Base-by-base conservation (phyloP, 495 filamentous ascomycete genomes). In the Xanthoparmelia taractica region DNA sequence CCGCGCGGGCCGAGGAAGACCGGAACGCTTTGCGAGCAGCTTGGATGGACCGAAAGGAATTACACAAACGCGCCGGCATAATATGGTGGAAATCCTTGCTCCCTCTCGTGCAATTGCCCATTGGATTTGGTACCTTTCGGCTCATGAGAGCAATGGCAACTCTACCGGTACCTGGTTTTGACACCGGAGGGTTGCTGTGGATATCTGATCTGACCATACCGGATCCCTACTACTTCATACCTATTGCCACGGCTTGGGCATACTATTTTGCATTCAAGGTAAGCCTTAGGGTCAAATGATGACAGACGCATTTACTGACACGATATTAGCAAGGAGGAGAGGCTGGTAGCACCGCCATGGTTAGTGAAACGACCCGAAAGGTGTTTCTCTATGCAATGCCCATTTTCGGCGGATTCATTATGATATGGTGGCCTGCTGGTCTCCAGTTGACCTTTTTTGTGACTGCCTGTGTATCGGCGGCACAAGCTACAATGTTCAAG, bases 111-210 rank as follows among this genome's bases (percentile, higher is more conserved):
- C 87, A 94, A 66, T 70, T 87, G 13, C 84, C 91, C 1, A 68
- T 96, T 34, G 89, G 86, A 43, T 90, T 83, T 69, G 90, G 92
- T 63, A 85, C 86, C 63, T 97, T 90, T 76, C 82, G 89, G 60
- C 75, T 92, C n/a, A 65, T 92, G 62, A 76, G 82, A 34, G 85
- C 77, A 57, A 96, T 96, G 91, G 71, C 85, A 4, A 65, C 72
- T 23, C 71, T 98, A 33, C 93, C 94, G 1, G 89, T 96, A 8
- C 92, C 92, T 0, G 88, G 82, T 2, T 65, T 97, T 61, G 79
- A 87, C 60, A 74, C 73, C 12, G 91, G 88, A 37, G 85, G 89
- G 4, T 63, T 85, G 10, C 73, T 81, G 17, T 97, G 95, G 95
- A 82, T 97, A 66, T 74, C 74, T 7, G 87, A 99, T 69, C 75